Percentiles rank a stretch among this genome's conserved stretches.
Evolutionary conservation across 106 monocot genomes (phyloP).

Genomic region (Acorus gramineus): DNA sequence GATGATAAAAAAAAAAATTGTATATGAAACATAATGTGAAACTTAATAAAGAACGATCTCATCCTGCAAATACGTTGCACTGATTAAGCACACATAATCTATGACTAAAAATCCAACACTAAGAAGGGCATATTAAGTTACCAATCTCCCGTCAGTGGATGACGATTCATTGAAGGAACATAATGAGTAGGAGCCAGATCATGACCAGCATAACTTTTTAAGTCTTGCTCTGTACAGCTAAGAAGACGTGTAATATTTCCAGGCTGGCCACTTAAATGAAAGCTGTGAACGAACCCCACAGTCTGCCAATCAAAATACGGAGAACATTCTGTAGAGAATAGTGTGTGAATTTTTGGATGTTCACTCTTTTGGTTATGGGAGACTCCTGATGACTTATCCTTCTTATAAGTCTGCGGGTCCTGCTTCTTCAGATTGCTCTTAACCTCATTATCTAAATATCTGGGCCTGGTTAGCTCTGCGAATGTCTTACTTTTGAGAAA

Average conservation of each 20-base stretch:
- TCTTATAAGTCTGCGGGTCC: not conserved
- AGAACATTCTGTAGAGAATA: constrained; percentile 93
- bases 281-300: constrained; percentile 73
- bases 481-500: constrained; percentile 80
- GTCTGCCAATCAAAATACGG: constrained; percentile 95
- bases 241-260: constrained; percentile 91
- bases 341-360: constrained; percentile 79
- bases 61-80: too few species aligned
- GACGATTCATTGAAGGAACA: constrained; percentile 89
- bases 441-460: constrained; percentile 34
- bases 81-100: too few species aligned
- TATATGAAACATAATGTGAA: too few species aligned
- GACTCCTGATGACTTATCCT: not conserved
- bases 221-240: constrained; percentile 79
- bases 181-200: constrained; percentile 97
- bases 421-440: constrained; percentile 2
- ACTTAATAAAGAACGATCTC: too few species aligned
- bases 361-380: constrained; percentile 8
- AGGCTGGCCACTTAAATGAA: constrained; percentile 77
- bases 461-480: constrained; percentile 72
- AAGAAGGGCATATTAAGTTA: constrained; percentile 11
- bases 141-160: constrained; percentile 96
- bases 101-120: not conserved
- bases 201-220: constrained; percentile 71
- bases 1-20: too few species aligned